A percentile compares a stretch with the other conserved stretches of the same genome.
Evolutionary conservation across 306 rosid genomes (phyloP).

Genomic region (Ormosia emarginata): DNA sequence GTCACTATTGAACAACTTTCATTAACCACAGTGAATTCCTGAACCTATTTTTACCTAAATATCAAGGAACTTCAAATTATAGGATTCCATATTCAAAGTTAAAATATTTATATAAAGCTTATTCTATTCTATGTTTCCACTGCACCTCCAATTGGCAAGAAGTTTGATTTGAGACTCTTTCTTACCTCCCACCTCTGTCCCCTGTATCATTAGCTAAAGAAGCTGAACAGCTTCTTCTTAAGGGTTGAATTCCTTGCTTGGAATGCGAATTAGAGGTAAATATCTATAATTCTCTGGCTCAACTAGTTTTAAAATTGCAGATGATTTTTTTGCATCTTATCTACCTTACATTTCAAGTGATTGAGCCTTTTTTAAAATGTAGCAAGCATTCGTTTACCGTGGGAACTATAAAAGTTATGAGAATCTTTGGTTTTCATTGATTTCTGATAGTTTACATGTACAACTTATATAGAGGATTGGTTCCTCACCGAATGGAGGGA

Average conservation of each 20-base stretch:
- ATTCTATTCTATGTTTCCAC: background rate
- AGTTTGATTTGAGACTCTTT: conserved; percentile 48
- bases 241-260: conserved; percentile 33
- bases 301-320: background rate
- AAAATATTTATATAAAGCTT: background rate
- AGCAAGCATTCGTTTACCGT: too few species aligned
- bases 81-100: conserved; percentile 23
- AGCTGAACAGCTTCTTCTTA: too few species aligned
- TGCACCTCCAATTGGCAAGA: conserved; percentile 39
- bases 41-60: background rate
- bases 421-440: too few species aligned
- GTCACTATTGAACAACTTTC: background rate
- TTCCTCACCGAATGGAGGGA: too few species aligned
- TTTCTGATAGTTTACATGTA: too few species aligned
- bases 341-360: too few species aligned
- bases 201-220: background rate
- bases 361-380: too few species aligned
- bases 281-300: conserved; percentile 14
- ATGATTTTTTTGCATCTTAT: too few species aligned
- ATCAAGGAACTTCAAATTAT: background rate
- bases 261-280: conserved; percentile 42
- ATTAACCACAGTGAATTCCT: background rate
- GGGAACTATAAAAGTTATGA: too few species aligned
- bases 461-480: too few species aligned
- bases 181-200: conserved; percentile 42